Conservation (phyloP, 495 filamentous ascomycete species). For the Penicillium simplicissimum region DNA sequence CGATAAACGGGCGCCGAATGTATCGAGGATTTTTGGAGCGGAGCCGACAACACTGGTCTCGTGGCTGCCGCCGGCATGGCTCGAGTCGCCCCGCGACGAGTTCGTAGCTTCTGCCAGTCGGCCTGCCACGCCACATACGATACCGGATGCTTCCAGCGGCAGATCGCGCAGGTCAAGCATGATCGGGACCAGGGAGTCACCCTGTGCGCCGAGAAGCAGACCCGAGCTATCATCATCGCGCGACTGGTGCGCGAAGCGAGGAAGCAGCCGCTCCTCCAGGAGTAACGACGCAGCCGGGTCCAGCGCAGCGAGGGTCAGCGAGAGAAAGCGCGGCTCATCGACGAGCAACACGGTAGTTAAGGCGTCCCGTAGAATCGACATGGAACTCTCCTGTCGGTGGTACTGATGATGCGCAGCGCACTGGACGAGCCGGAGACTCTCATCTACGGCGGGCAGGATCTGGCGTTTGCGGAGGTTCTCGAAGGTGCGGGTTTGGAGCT, state of each 20-base stretch:
- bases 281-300: conserved; percentile 80
- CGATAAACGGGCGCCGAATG: conserved; percentile 18
- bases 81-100: conserved; percentile 10
- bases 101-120: conserved; percentile 61
- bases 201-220: conserved; percentile 74
- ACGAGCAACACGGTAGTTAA: conserved; percentile 55
- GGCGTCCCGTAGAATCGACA: conserved; percentile 47
- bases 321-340: conserved; percentile 75
- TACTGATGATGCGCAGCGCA: conserved; percentile 71
- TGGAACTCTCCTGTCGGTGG: conserved; percentile 46
- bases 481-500: conserved; percentile 84
- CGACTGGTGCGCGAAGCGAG: conserved; percentile 49
- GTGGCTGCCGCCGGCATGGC: neutral
- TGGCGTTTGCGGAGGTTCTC: conserved; percentile 68
- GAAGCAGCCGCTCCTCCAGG: conserved; percentile 71
- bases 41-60: conserved; percentile 21
- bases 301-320: conserved; percentile 78
- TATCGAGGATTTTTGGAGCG: conserved; percentile 21
- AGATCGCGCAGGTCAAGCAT: conserved; percentile 81
- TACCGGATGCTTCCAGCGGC: conserved; percentile 87
- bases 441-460: conserved; percentile 71
- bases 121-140: conserved; percentile 89
- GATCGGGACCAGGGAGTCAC: conserved; percentile 82
- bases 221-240: conserved; percentile 40
- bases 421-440: conserved; percentile 70